Evolutionary conservation across 1,284 basidiomycete genomes (phyloP).

Genomic region (Tilletiaria anomala): DNA sequence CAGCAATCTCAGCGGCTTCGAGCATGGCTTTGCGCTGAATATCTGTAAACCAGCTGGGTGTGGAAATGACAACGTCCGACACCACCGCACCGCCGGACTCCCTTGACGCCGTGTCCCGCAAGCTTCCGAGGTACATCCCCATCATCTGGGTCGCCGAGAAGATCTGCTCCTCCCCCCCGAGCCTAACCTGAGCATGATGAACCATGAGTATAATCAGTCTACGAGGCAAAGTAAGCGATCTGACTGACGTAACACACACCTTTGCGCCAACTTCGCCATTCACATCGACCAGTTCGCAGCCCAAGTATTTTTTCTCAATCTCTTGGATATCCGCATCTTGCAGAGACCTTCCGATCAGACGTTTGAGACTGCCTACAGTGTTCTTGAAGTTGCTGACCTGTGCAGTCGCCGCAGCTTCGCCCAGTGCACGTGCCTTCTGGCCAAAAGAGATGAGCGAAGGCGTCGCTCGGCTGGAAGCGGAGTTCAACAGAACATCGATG

Average conservation of each 20-base stretch:
- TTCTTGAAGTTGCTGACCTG: constrained; percentile 40
- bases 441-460: constrained; percentile 39
- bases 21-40: constrained; percentile 35
- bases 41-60: constrained; percentile 38
- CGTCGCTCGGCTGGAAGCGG: too few relatives aligned
- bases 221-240: background rate
- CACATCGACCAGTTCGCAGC: constrained; percentile 35
- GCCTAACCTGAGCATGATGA: constrained; percentile 13
- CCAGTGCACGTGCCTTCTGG: constrained; percentile 35
- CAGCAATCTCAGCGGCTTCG: constrained; percentile 36
- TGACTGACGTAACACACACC: constrained; percentile 3
- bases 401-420: constrained; percentile 35
- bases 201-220: background rate
- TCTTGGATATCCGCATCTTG: constrained; percentile 32
- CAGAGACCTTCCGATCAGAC: constrained; percentile 31
- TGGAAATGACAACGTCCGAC: constrained; percentile 37
- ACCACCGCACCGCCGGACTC: constrained; percentile 33
- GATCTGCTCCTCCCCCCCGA: constrained; percentile 29
- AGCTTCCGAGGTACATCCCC: constrained; percentile 37
- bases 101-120: constrained; percentile 33
- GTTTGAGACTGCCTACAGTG: constrained; percentile 38
- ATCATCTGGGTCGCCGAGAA: constrained; percentile 39
- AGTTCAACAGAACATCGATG: too few relatives aligned
- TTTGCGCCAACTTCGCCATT: constrained; percentile 38
- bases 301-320: constrained; percentile 35